A percentile compares a stretch with the other conserved stretches of the same genome.
Evolutionary conservation across 2,329 filamentous ascomycete species (phyloP).

Genomic region (Beauveria varroae): DNA sequence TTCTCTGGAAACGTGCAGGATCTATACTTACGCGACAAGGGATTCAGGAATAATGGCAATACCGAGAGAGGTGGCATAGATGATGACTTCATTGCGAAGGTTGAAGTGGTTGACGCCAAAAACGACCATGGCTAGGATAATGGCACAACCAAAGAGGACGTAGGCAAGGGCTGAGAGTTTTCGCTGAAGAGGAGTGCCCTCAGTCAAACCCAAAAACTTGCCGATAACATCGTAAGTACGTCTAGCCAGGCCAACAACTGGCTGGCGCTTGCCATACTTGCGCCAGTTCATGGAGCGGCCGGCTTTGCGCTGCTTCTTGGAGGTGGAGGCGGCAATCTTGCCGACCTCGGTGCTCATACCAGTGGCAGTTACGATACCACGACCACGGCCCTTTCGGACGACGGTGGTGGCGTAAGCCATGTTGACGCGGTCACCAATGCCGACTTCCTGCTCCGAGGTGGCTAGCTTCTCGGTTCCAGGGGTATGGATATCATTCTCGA

Average conservation of each 20-base stretch:
- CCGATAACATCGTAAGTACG: constrained; percentile 42
- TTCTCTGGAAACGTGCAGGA: background rate
- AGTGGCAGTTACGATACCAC: constrained; percentile 64
- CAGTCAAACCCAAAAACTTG: constrained; percentile 52
- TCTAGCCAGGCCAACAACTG: constrained; percentile 38
- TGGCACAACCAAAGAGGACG: constrained; percentile 64
- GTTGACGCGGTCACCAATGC: constrained; percentile 66
- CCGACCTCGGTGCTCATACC: constrained; percentile 67
- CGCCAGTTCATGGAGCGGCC: constrained; percentile 45
- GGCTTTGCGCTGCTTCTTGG: constrained; percentile 48
- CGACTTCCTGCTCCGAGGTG: constrained; percentile 41
- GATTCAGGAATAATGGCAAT: constrained; percentile 58
- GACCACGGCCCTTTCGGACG: constrained; percentile 65
- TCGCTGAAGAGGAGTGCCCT: constrained; percentile 71
- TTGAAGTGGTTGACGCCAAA: constrained; percentile 50
- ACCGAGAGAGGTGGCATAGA: constrained; percentile 50
- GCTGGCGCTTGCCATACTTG: constrained; percentile 45
- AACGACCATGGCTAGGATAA: constrained; percentile 49
- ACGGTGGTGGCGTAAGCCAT: constrained; percentile 68
- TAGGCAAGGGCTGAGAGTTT: constrained; percentile 74
- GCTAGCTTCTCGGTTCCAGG: constrained; percentile 40
- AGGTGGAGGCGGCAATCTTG: constrained; percentile 53
- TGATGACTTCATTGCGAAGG: constrained; percentile 44
- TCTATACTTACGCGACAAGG: constrained; percentile 47
- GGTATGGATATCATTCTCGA: constrained; percentile 38